A percentile compares a stretch with the other conserved stretches of the same genome.
These are phyloP conservation scores for Cylindrodendrum hubeiense DNA, from an alignment of 2,329 filamentous ascomycete species.

Conservation along the genomic window DNA sequence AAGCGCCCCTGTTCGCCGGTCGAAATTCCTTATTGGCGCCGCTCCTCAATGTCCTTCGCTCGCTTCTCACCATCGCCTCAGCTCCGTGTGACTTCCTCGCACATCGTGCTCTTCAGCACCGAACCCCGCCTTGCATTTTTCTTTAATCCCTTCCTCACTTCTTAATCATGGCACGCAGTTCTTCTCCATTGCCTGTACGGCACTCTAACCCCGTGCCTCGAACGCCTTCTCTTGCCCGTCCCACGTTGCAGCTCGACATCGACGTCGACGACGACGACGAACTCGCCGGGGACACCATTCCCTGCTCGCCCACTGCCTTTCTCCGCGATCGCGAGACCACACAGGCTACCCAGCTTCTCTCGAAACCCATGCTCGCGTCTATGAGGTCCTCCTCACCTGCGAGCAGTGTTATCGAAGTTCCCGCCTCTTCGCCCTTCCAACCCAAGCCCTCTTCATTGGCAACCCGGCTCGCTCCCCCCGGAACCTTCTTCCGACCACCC, in stretches of 20 bases:
- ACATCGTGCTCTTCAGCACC: constrained; percentile 26
- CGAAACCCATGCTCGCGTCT: constrained; percentile 51
- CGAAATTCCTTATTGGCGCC: constrained; percentile 9
- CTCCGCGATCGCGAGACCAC: constrained; percentile 50
- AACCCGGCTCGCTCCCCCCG: constrained; percentile 79
- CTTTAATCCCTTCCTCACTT: constrained; percentile 13
- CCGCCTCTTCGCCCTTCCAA: constrained; percentile 85
- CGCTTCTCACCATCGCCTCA: constrained; percentile 28
- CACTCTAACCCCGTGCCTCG: constrained; percentile 45
- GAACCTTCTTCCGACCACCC: constrained; percentile 75
- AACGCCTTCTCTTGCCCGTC: constrained; percentile 42
- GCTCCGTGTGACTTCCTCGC: constrained; percentile 26
- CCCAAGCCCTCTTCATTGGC: constrained; percentile 52
- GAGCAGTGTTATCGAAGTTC: constrained; percentile 77
- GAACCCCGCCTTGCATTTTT: constrained; percentile 20
- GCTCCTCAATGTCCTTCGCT: constrained; percentile 2
- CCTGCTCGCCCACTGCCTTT: constrained; percentile 56
- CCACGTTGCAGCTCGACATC: constrained; percentile 43
- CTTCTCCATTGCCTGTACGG: constrained; percentile 49
- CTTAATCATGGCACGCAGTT: constrained; percentile 44
- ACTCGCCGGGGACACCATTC: constrained; percentile 59
- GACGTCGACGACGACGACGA: constrained; percentile 62
- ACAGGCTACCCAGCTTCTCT: constrained; percentile 62
- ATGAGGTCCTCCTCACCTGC: constrained; percentile 57
- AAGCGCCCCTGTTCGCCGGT: constrained; percentile 5